A percentile compares a stretch with the other conserved stretches of the same genome.
phyloP scores from a whole-genome alignment of 495 filamentous ascomycete species.

The Penicillium tannophilum region DNA sequence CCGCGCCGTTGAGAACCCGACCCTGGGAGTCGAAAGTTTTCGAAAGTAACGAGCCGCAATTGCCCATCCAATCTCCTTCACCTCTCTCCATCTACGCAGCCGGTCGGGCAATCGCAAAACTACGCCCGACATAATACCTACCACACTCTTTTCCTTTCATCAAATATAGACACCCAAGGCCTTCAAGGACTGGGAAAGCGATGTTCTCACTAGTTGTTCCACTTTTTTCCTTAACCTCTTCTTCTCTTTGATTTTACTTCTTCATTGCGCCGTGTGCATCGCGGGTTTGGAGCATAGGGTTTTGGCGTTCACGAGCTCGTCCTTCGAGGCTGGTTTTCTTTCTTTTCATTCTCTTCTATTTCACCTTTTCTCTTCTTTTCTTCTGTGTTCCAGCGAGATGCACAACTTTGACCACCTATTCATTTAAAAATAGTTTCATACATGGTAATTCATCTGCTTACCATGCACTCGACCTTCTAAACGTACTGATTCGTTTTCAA shows the following conservation, averaged over 20 bases:
- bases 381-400: slow-evolving; percentile 21
- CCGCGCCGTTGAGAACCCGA: slow-evolving; percentile 82
- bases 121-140: neutral
- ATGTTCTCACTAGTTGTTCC: slow-evolving; percentile 14
- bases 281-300: slow-evolving; percentile 31
- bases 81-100: neutral
- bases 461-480: neutral
- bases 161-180: slow-evolving; percentile 22
- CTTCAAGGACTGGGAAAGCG: neutral
- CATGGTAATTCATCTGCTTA: neutral
- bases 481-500: too few species aligned
- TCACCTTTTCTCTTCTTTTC: slow-evolving; percentile 7
- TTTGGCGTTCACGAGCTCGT: slow-evolving; percentile 25
- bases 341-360: slow-evolving; percentile 2
- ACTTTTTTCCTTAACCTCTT: slow-evolving; percentile 5
- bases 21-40: slow-evolving; percentile 82
- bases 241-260: slow-evolving; percentile 10
- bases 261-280: slow-evolving; percentile 25
- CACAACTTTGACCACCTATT: neutral
- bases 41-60: slow-evolving; percentile 45
- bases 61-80: neutral
- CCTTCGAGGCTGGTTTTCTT: slow-evolving; percentile 14
- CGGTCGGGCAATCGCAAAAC: neutral
- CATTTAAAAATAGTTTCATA: neutral
- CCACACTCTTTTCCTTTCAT: neutral